Conservation (phyloP, 106 monocot genomes). For the Dioscorea zingiberensis region DNA sequence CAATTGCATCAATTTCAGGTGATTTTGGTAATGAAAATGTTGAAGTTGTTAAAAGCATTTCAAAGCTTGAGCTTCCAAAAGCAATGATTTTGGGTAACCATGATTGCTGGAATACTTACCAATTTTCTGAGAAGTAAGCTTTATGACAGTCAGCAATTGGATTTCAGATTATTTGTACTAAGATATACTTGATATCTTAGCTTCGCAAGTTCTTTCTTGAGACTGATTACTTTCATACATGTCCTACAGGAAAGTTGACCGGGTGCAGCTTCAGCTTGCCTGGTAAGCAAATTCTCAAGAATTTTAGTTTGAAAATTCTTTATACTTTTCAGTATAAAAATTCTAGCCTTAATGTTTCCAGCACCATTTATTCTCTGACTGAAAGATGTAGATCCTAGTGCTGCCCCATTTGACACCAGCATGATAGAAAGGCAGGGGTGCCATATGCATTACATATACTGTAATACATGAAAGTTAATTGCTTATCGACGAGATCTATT, state of each 20-base stretch:
- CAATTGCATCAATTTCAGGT: conserved; percentile 30
- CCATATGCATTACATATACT: no score
- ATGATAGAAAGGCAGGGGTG: no score
- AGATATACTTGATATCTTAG: not conserved
- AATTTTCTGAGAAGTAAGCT: conserved; percentile 68
- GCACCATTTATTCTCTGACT: no score
- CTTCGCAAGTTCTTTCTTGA: not conserved
- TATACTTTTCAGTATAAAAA: no score
- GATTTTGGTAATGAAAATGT: conserved; percentile 98
- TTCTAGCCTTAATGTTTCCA: no score
- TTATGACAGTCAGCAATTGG: not conserved
- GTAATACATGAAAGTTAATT: no score
- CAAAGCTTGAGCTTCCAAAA: conserved; percentile 64
- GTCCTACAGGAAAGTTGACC: conserved; percentile 50
- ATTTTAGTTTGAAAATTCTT: not conserved
- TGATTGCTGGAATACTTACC: conserved; percentile 74
- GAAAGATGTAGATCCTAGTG: no score
- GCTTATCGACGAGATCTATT: no score
- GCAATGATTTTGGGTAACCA: conserved; percentile 91
- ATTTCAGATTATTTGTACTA: not conserved
- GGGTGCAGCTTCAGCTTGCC: conserved; percentile 77
- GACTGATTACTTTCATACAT: conserved; percentile 7
- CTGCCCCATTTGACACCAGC: no score
- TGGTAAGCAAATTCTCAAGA: conserved; percentile 31
- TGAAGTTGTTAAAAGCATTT: conserved; percentile 80